Base-by-base conservation (phyloP, 2,329 filamentous ascomycete species). In the Aaosphaeria pasadenensis region DNA sequence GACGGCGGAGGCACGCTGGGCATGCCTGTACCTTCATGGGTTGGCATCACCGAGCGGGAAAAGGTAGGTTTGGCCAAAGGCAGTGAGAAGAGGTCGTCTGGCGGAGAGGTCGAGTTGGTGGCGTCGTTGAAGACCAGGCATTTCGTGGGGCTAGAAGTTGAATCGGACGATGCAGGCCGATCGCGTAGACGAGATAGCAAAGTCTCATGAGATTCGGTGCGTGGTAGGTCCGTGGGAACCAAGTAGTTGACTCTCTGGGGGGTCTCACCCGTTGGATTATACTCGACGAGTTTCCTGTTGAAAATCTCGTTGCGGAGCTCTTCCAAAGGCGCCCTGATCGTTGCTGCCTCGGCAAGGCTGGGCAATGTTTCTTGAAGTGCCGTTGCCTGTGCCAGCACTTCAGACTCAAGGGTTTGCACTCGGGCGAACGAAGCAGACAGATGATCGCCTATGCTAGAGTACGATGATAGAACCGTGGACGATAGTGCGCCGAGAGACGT, bases 241-340 rank as follows among this genome's bases (percentile, higher is more conserved):
- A 83, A 78, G 70, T 97, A 99, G 45, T 84, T 78, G 30, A 79
- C 75, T 72, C 91, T 94, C 63, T 88, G 83, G 0, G 94, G 94
- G 1, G 94, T 97, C 42, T 87, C 79, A 44, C 94, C 92, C 0
- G 94, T 97, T 0, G 88, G 82, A 35, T 83, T 77, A 68, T 97
- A 97, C 65, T 96, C 91, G 45, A 84, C 79, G 45, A 97, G 77
- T 4, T 77, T 71, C 1, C 85, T 84, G 42, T 71, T 74, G 11
- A 79, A 73, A 42, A 96, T 82, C n/a, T 83, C 80, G 13, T 84
- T 77, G 6, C 89, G 84, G 29, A 99, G 82, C 42, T 84, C 79
- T 29, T 77, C 73, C 5, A 97, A 81, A 6, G 90, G 87, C 56
- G 84, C 79, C 52, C 85, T 83, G 7, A 95, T 70, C 7, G 79